These are phyloP conservation scores for Diversispora eburnea DNA, from an alignment of 192 early-diverging fungal genomes.

Conservation along the genomic window DNA sequence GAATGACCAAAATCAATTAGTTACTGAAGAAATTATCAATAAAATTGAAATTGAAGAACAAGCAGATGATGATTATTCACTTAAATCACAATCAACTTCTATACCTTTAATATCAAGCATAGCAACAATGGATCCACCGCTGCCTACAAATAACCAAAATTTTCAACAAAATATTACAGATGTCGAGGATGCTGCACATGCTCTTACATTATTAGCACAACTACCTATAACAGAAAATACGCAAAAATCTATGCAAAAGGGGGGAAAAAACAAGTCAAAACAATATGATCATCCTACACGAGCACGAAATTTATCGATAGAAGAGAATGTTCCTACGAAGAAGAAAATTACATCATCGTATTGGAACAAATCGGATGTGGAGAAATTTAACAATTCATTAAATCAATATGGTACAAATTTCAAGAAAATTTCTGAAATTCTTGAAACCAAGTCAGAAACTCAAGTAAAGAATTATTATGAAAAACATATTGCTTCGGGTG, in stretches of 20 bases:
- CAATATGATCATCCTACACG: not conserved
- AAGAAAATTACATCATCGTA: slow-evolving; percentile 5
- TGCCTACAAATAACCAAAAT: not conserved
- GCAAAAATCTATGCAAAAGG: not conserved
- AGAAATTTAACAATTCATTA: not conserved
- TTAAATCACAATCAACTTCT: too few species aligned
- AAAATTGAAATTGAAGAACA: too few species aligned
- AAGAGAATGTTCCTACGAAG: not conserved
- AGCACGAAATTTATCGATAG: not conserved
- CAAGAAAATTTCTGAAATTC: not conserved
- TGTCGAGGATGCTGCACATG: not conserved
- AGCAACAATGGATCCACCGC: not conserved
- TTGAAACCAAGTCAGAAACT: not conserved
- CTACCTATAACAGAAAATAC: not conserved
- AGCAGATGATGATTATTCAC: too few species aligned
- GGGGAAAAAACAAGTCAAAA: not conserved
- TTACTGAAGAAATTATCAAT: too few species aligned
- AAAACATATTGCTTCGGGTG: not conserved
- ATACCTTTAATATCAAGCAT: not conserved
- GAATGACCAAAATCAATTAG: too few species aligned
- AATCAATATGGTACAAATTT: not conserved
- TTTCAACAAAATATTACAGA: not conserved
- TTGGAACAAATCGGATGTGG: slow-evolving; percentile 6
- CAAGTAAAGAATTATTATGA: slow-evolving; percentile 14
- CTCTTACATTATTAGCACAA: not conserved